These are phyloP conservation scores for Cryphonectria radicalis DNA, from an alignment of 2,329 filamentous ascomycete genomes.

Conservation along the genomic window DNA sequence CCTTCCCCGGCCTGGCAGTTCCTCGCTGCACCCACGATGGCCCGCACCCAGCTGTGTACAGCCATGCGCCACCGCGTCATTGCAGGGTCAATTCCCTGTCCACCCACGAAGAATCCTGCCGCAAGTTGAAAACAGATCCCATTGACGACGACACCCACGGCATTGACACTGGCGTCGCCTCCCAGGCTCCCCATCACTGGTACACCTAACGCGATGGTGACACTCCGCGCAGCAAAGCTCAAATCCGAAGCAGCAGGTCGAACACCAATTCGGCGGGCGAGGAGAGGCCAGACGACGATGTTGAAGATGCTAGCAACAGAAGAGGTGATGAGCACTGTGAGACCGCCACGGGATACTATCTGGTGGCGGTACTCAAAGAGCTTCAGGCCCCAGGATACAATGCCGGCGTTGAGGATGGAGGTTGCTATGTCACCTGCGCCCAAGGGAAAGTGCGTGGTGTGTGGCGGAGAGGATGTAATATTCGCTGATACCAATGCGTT, in stretches of 20 bases:
- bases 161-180: conserved; percentile 53
- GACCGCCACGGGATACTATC: conserved; percentile 49
- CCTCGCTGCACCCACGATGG: neutral
- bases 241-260: conserved; percentile 40
- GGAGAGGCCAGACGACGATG: conserved; percentile 46
- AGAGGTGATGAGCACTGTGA: conserved; percentile 45
- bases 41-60: neutral
- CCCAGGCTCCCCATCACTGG: conserved; percentile 50
- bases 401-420: conserved; percentile 54
- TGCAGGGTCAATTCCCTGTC: neutral
- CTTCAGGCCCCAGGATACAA: conserved; percentile 59
- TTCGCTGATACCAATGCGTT: conserved; percentile 26
- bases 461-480: neutral
- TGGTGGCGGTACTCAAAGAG: conserved; percentile 54
- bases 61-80: neutral
- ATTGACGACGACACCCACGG: conserved; percentile 55
- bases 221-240: conserved; percentile 54
- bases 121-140: conserved; percentile 48
- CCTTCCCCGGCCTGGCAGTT: neutral
- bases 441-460: conserved; percentile 24
- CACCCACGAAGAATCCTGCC: conserved; percentile 38
- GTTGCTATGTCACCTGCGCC: conserved; percentile 55
- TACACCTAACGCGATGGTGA: conserved; percentile 54
- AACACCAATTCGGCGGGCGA: conserved; percentile 45
- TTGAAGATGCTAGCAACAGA: conserved; percentile 45